These are phyloP conservation scores for Staphylotrichum longicolle DNA, from an alignment of 495 filamentous ascomycete species.

Conservation along the genomic window DNA sequence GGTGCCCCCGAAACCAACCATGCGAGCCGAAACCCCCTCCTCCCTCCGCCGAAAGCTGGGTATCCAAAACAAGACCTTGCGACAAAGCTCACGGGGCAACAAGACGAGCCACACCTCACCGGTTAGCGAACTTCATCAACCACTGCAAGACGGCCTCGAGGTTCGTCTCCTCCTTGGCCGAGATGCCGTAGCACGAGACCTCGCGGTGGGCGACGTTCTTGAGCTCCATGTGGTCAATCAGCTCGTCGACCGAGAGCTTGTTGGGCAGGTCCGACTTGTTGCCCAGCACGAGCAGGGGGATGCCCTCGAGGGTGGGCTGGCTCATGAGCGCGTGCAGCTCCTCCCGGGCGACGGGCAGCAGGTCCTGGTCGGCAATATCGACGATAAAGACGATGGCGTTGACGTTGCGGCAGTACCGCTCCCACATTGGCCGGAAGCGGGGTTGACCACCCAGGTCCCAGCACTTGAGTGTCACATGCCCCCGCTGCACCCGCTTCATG, in stretches of 20 bases:
- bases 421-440: constrained; percentile 98
- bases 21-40: constrained; percentile 5
- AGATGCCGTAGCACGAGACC: constrained; percentile 98
- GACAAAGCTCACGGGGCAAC: not conserved
- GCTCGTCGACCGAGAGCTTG: constrained; percentile 86
- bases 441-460: constrained; percentile 98
- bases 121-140: constrained; percentile 84
- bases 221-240: constrained; percentile 90
- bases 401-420: constrained; percentile 94
- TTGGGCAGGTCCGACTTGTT: constrained; percentile 94
- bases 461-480: constrained; percentile 97
- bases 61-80: constrained; percentile 22
- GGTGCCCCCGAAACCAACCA: constrained; percentile 5
- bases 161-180: constrained; percentile 97
- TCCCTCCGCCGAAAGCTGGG: constrained; percentile 12
- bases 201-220: constrained; percentile 87
- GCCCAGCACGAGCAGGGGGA: constrained; percentile 91
- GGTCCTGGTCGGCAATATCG: constrained; percentile 77
- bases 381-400: constrained; percentile 96
- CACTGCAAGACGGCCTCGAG: constrained; percentile 95
- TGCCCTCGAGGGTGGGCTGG: constrained; percentile 81
- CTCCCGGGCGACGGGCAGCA: constrained; percentile 83
- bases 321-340: constrained; percentile 87
- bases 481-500: constrained; percentile 96
- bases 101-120: constrained; percentile 29